A percentile compares a stretch with the other conserved stretches of the same genome.
These are phyloP conservation scores for Auriscalpium microsporum DNA, from an alignment of 768 basidiomycete species.

Conservation along the genomic window DNA sequence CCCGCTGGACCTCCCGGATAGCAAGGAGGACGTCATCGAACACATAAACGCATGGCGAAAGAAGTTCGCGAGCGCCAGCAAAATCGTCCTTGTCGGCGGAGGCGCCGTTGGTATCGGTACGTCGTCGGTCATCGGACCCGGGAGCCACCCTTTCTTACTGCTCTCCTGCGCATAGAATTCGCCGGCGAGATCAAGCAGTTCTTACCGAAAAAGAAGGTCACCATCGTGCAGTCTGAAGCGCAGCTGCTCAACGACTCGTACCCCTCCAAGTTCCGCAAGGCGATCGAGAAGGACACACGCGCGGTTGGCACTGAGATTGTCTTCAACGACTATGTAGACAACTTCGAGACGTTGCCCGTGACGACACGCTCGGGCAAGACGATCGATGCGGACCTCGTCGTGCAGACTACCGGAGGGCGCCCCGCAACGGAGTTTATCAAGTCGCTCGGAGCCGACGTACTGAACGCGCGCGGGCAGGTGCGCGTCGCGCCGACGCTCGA, in stretches of 20 bases:
- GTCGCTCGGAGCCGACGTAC: conserved; percentile 30
- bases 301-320: conserved; percentile 40
- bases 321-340: conserved; percentile 43
- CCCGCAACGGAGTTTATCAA: conserved; percentile 44
- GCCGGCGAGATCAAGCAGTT: conserved; percentile 35
- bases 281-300: conserved; percentile 30
- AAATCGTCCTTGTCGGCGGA: conserved; percentile 26
- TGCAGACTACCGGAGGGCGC: conserved; percentile 26
- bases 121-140: conserved; percentile 3
- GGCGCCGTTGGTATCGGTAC: conserved; percentile 33
- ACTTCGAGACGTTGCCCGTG: conserved; percentile 26
- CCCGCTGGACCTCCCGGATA: conserved; percentile 29
- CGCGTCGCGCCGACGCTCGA: conserved; percentile 51
- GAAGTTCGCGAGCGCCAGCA: conserved; percentile 20
- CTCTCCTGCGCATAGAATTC: conserved; percentile 21
- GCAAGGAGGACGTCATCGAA: conserved; percentile 9
- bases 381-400: conserved; percentile 49
- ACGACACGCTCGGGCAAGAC: conserved; percentile 42
- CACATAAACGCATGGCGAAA: conserved; percentile 19
- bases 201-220: conserved; percentile 40
- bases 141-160: background rate
- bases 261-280: conserved; percentile 41
- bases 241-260: conserved; percentile 48
- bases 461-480: conserved; percentile 32
- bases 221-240: conserved; percentile 46